Evolutionary conservation across 768 basidiomycete species (phyloP), one percentile per base, ranked within the genome.

Genomic region (Leccinum uliginosum): DNA sequence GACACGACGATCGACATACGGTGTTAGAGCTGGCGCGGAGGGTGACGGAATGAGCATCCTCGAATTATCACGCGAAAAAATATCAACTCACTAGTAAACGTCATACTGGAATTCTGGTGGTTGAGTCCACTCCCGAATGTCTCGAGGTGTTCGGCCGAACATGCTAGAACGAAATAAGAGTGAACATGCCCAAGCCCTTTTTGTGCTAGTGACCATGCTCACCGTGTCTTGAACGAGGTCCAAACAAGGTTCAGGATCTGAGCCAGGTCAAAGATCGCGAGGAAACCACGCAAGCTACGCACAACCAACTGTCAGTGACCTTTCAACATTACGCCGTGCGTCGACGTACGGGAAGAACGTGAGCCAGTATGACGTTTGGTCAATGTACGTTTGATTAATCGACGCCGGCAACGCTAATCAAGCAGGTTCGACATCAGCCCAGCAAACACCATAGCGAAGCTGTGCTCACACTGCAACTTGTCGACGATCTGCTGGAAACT

Each of bases 181-280:
- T 15, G 4, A 6, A n/a, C 9, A 19, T n/a, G 19, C 40, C 40
- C 19, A 6, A 43, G 46, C 19, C 40, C 19, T 6, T 7, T 43
- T 10, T 10, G 19, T 19, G 19, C 40, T 15, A 26, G 14, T 0
- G 19, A 32, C 6, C 15, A 43, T 29, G 27, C 84, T 38, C 67
- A 91, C 89, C 76, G 83, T 19, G 89, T 93, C 75, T 86, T 88
- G 78, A 95, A 78, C n/a, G 84, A 88, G 43, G 89, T 78, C 83
- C 85, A 89, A 34, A 94, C 64, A 24, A 99, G 79, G 67, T 97
- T 97, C 74, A 98, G 72, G 51, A 98, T 84, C 73, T 99, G 97
- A 6, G 97, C 96, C 32, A 99, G 77, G 70, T 99, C 97, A 67
- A 98, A 98, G 55, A 98, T 78, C 10, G 85, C 89, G 43, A 98